Conservation (phyloP, 192 early-diverging fungal species). For the Geranomyces variabilis region DNA sequence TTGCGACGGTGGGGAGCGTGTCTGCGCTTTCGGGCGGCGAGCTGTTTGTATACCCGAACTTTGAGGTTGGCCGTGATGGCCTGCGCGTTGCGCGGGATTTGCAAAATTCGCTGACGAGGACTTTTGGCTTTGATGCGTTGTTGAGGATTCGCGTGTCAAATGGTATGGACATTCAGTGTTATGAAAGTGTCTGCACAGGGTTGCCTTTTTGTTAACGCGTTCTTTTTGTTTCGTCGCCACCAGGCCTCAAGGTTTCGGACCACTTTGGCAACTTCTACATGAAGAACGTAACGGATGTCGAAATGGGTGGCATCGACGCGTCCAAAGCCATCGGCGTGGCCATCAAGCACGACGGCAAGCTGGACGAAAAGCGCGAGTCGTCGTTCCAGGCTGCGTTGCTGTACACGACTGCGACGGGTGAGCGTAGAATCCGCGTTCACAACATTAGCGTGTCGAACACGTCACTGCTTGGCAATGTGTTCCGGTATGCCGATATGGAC, state of each 20-base stretch:
- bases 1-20: constrained; percentile 80
- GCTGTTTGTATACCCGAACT: constrained; percentile 78
- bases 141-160: constrained; percentile 89
- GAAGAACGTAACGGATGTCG: constrained; percentile 89
- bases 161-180: constrained; percentile 44
- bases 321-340: constrained; percentile 80
- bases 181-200: not conserved
- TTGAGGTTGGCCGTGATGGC: constrained; percentile 75
- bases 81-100: constrained; percentile 75
- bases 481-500: constrained; percentile 90
- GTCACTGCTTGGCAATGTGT: constrained; percentile 75
- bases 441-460: constrained; percentile 82
- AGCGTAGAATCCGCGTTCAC: constrained; percentile 90
- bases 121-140: constrained; percentile 85
- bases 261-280: constrained; percentile 95
- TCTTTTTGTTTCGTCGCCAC: no score
- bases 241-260: constrained; percentile 73
- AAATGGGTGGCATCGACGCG: constrained; percentile 86
- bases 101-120: constrained; percentile 67
- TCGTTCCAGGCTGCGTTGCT: constrained; percentile 92
- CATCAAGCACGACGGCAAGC: constrained; percentile 85
- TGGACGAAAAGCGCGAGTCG: constrained; percentile 77
- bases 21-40: constrained; percentile 89
- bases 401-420: constrained; percentile 88
- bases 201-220: no score